These are phyloP conservation scores for Taphrina deformans DNA, from an alignment of 1,139 yeast genomes.

Conservation along the genomic window DNA sequence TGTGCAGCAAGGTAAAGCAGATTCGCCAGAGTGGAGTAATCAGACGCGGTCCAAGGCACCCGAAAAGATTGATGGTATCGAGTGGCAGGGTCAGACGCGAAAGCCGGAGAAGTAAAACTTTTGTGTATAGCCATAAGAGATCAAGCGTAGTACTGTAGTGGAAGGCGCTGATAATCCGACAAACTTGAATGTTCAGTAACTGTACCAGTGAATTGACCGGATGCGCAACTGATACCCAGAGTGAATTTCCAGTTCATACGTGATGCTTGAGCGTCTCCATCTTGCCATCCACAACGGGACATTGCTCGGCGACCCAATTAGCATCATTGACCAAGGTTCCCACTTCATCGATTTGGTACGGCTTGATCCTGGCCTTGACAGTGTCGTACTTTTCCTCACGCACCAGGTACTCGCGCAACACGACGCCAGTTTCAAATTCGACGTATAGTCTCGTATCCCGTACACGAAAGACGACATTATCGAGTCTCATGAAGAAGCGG, in stretches of 20 bases:
- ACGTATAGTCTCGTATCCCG: conserved; percentile 81
- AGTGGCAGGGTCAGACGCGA: conserved; percentile 9
- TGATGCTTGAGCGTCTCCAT: conserved; percentile 2
- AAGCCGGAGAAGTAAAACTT: neutral
- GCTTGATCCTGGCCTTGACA: conserved; percentile 53
- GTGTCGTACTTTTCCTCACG: conserved; percentile 68
- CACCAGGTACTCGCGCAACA: conserved; percentile 74
- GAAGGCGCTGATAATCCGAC: neutral
- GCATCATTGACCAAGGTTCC: conserved; percentile 74
- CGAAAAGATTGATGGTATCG: conserved; percentile 3
- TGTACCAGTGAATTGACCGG: no score
- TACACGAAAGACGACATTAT: conserved; percentile 78
- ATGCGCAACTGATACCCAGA: no score
- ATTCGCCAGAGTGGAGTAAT: conserved; percentile 17
- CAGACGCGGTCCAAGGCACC: conserved; percentile 4
- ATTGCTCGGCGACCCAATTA: conserved; percentile 71
- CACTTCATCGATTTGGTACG: conserved; percentile 59
- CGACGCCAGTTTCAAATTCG: conserved; percentile 65
- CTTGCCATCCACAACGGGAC: conserved; percentile 48
- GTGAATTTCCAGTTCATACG: no score
- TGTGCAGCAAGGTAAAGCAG: neutral
- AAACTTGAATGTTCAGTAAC: neutral
- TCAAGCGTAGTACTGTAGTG: neutral
- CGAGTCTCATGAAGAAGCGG: conserved; percentile 82
- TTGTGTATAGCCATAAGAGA: neutral